Conservation (phyloP, 495 filamentous ascomycete genomes). For the Penicillium roqueforti region DNA sequence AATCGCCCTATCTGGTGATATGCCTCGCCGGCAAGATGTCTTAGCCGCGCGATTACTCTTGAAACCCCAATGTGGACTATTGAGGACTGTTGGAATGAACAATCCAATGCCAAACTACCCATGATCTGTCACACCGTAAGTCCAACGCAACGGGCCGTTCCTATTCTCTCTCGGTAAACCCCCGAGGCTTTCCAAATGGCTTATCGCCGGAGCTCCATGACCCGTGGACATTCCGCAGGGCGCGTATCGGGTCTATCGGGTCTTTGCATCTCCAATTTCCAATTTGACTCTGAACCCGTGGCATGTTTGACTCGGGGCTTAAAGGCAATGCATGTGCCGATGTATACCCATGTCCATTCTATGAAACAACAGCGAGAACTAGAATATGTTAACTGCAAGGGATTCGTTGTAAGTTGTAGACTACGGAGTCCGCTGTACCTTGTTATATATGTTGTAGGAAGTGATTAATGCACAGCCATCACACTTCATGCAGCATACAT, state of each 20-base stretch:
- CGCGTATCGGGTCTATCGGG: neutral
- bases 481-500: constrained; percentile 1
- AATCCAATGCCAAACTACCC: neutral
- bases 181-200: neutral
- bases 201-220: neutral
- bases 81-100: no score
- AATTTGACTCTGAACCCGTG: neutral
- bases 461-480: constrained; percentile 3
- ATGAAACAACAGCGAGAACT: neutral
- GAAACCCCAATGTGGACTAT: no score
- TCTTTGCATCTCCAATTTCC: neutral
- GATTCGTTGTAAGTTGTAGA: neutral
- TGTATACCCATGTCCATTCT: neutral
- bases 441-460: neutral
- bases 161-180: constrained; percentile 2
- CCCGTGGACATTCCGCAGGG: neutral
- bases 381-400: constrained; percentile 2
- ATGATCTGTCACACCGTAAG: neutral
- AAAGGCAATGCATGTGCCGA: neutral
- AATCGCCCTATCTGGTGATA: neutral
- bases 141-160: constrained; percentile 3
- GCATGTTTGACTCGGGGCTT: neutral
- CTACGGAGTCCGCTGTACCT: neutral
- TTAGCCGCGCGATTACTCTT: no score
- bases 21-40: neutral